A percentile compares a stretch with the other conserved stretches of the same genome.
These are phyloP conservation scores for Stylosanthes scabra DNA, from an alignment of 331 rosid species.

Conservation along the genomic window DNA sequence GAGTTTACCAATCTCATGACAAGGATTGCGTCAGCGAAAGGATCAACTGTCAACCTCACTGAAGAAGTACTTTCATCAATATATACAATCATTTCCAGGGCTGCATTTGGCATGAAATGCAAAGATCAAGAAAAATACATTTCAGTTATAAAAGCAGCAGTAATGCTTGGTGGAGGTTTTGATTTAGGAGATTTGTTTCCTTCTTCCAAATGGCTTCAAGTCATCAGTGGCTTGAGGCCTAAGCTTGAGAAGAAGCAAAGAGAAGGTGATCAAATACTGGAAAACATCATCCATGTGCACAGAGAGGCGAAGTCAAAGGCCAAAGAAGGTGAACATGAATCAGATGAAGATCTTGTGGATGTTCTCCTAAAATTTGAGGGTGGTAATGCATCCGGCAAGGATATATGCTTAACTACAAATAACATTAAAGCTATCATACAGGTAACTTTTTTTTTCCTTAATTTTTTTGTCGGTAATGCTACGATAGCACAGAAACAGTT, in stretches of 20 bases:
- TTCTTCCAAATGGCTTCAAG: background rate
- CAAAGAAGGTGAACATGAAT: background rate
- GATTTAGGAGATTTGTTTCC: background rate
- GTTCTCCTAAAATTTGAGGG: conserved; percentile 45
- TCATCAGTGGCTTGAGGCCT: conserved; percentile 1
- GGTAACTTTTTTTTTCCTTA: too few species aligned
- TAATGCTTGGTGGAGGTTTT: background rate
- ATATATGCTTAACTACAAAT: conserved; percentile 42
- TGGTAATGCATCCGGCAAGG: background rate
- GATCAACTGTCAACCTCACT: background rate
- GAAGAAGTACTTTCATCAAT: background rate
- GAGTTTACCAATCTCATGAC: conserved; percentile 21
- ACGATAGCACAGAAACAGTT: too few species aligned
- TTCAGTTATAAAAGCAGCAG: background rate
- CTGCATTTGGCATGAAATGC: background rate
- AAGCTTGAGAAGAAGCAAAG: conserved; percentile 17
- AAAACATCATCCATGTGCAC: conserved; percentile 41
- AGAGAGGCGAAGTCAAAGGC: conserved; percentile 3
- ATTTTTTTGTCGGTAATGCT: too few species aligned
- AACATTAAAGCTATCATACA: conserved; percentile 45
- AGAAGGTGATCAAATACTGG: conserved; percentile 19
- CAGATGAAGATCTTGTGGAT: conserved; percentile 45
- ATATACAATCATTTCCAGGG: background rate
- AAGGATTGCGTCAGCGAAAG: conserved; percentile 31
- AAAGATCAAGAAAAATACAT: background rate